Conservation (phyloP, 129 eudicot genomes). For the Rutidosis leptorrhynchoides region DNA sequence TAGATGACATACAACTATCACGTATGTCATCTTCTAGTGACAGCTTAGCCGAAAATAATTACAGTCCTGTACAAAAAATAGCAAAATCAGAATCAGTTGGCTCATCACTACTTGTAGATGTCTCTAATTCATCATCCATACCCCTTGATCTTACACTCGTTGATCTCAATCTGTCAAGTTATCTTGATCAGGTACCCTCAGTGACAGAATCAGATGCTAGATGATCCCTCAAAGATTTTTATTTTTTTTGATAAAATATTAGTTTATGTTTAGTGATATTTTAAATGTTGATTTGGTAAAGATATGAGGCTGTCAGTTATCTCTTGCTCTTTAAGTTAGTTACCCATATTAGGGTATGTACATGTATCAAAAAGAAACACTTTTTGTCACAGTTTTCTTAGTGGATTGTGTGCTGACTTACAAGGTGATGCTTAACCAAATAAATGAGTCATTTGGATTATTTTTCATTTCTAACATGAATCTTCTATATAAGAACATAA, state of each 20-base stretch:
- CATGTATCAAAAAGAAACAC: conserved; percentile 31
- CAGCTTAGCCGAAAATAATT: conserved; percentile 38
- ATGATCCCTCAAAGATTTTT: conserved; percentile 42
- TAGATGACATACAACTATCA: conserved; percentile 60
- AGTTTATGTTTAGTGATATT: conserved; percentile 15
- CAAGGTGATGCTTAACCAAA: too few species aligned
- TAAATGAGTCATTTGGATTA: too few species aligned
- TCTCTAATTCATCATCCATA: conserved; percentile 32
- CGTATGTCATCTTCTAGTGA: conserved; percentile 58
- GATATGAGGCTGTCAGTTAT: conserved; percentile 35
- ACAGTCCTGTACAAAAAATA: conserved; percentile 7
- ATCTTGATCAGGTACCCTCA: conserved; percentile 53
- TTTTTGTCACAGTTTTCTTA: conserved; percentile 3
- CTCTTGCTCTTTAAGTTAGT: conserved; percentile 22
- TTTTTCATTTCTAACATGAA: too few species aligned
- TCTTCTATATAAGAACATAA: too few species aligned
- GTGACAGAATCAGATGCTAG: conserved; percentile 47
- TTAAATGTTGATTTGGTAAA: conserved; percentile 17
- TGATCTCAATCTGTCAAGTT: conserved; percentile 57
- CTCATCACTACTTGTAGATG: conserved; percentile 61
- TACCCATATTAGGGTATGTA: conserved; percentile 40
- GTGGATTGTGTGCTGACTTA: conserved; percentile 11
- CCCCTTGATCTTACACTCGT: conserved; percentile 71
- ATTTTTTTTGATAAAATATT: too few species aligned
- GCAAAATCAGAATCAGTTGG: conserved; percentile 50